phyloP scores from a whole-genome alignment of 352 stramenopile genomes.

The Pythium brachiatum region DNA sequence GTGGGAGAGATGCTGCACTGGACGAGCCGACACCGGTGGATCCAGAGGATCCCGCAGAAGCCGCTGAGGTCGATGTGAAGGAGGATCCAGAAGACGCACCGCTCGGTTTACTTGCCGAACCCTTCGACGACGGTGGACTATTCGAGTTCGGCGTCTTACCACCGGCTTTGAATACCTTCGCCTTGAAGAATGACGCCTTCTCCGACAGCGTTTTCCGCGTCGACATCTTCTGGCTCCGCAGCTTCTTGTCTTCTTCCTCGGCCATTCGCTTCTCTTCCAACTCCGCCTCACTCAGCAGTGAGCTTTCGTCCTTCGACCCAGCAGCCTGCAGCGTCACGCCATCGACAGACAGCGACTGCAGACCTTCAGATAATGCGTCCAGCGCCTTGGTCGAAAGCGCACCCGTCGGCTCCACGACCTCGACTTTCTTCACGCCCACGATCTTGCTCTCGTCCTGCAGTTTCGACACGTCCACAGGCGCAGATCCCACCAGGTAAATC shows the following conservation, averaged over 20 bases:
- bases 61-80: neutral
- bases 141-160: neutral
- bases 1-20: neutral
- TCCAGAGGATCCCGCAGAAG: neutral
- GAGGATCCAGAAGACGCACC: neutral
- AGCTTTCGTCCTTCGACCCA: slow-evolving; percentile 24
- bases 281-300: slow-evolving; percentile 72
- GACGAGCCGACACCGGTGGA: neutral
- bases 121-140: neutral
- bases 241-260: slow-evolving; percentile 82
- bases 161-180: slow-evolving; percentile 65
- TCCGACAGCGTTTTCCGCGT: slow-evolving; percentile 58
- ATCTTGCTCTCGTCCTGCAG: slow-evolving; percentile 78
- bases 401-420: slow-evolving; percentile 69
- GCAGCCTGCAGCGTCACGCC: slow-evolving; percentile 21
- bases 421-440: slow-evolving; percentile 70
- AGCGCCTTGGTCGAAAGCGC: slow-evolving; percentile 74
- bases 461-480: slow-evolving; percentile 77
- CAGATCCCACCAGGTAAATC: slow-evolving; percentile 81
- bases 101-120: neutral
- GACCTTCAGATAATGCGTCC: slow-evolving; percentile 69
- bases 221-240: slow-evolving; percentile 72
- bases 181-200: slow-evolving; percentile 69
- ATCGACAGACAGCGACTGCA: slow-evolving; percentile 69
- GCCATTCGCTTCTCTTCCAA: slow-evolving; percentile 87